phyloP scores from a whole-genome alignment of 768 basidiomycete species.

The Leucosporidium scottii region DNA sequence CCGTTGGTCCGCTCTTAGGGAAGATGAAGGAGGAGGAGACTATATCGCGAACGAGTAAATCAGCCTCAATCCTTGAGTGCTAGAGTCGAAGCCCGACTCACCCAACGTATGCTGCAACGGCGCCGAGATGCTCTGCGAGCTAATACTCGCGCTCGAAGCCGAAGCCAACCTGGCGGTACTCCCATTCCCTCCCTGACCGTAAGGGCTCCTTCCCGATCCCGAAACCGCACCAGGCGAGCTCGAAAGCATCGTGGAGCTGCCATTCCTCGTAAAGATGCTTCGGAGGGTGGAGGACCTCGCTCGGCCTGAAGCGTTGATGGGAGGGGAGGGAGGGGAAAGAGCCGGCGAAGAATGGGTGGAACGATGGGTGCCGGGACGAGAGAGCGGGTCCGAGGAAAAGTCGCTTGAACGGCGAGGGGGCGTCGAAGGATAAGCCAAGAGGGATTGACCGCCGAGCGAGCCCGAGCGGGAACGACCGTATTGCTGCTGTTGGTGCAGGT shows the following conservation, averaged over 20 bases:
- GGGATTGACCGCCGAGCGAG: background rate
- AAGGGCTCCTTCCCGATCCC: slow-evolving; percentile 18
- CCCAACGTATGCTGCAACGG: slow-evolving; percentile 28
- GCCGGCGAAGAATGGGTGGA: background rate
- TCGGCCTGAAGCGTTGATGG: background rate
- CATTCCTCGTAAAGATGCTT: slow-evolving; percentile 8
- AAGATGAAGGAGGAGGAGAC: slow-evolving; percentile 28
- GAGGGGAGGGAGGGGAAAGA: background rate
- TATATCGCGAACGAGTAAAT: background rate
- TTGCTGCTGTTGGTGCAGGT: too few relatives aligned
- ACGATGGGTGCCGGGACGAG: slow-evolving; percentile 6
- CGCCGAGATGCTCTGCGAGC: slow-evolving; percentile 17
- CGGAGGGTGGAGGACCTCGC: slow-evolving; percentile 20
- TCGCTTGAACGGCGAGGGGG: background rate
- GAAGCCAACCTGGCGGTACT: slow-evolving; percentile 9
- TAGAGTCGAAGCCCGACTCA: background rate
- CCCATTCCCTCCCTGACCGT: slow-evolving; percentile 18
- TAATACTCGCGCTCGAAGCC: slow-evolving; percentile 8
- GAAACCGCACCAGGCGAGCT: background rate
- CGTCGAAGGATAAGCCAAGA: background rate
- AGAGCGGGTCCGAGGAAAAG: background rate
- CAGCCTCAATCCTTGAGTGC: background rate
- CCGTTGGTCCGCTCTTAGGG: slow-evolving; percentile 22
- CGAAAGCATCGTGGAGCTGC: background rate
- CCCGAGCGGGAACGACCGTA: slow-evolving; percentile 17